Percentiles rank a stretch among this genome's conserved stretches.
Evolutionary conservation across 495 filamentous ascomycete species (phyloP).

Genomic region (Hamigera avellanea): DNA sequence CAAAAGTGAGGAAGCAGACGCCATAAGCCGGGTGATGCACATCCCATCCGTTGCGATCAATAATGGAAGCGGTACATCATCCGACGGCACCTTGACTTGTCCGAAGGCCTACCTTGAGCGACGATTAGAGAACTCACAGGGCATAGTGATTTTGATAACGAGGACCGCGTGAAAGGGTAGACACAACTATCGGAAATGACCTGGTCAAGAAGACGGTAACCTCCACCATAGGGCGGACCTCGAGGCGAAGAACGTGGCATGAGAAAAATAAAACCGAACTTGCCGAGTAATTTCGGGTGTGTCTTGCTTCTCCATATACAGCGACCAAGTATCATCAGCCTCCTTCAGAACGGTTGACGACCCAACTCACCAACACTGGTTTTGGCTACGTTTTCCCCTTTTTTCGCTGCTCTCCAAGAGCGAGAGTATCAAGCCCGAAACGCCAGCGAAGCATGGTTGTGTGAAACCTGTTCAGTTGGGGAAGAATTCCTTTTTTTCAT

Average conservation of each 20-base stretch:
- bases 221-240: too few relatives aligned
- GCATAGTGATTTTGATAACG: neutral
- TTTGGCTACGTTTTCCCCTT: neutral
- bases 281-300: neutral
- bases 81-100: neutral
- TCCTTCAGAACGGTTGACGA: conserved; percentile 5
- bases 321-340: conserved; percentile 4
- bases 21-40: too few relatives aligned
- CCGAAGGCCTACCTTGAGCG: conserved; percentile 7
- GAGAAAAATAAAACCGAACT: too few relatives aligned
- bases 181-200: too few relatives aligned
- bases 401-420: neutral
- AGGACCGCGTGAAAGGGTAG: too few relatives aligned
- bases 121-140: neutral
- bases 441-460: neutral
- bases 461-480: conserved; percentile 1
- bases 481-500: conserved; percentile 1
- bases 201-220: too few relatives aligned
- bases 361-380: conserved; percentile 9
- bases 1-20: too few relatives aligned
- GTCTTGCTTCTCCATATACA: neutral
- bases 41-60: too few relatives aligned
- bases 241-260: neutral
- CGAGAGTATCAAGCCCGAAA: neutral
- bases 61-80: too few relatives aligned